phyloP scores from a whole-genome alignment of 257 asterid genomes.

The Solanum okadae region DNA sequence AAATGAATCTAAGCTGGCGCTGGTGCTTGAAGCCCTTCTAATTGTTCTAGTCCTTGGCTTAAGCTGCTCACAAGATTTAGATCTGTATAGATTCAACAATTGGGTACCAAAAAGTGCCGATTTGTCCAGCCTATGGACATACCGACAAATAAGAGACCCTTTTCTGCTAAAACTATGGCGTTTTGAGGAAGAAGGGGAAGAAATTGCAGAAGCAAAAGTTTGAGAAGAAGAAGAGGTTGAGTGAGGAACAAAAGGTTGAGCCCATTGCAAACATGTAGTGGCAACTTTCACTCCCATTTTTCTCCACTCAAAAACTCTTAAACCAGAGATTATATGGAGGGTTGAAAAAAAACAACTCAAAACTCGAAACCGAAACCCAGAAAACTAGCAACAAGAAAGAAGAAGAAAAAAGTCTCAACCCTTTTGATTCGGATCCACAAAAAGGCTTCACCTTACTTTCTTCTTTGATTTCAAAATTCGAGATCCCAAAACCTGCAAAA shows the following conservation, averaged over 20 bases:
- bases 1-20: slow-evolving; percentile 50
- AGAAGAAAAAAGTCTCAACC: background rate
- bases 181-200: slow-evolving; percentile 31
- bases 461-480: slow-evolving; percentile 13
- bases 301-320: background rate
- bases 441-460: slow-evolving; percentile 13
- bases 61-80: slow-evolving; percentile 32
- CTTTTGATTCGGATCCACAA: slow-evolving; percentile 19
- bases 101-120: slow-evolving; percentile 28
- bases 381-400: background rate
- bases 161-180: slow-evolving; percentile 34
- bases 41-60: slow-evolving; percentile 19
- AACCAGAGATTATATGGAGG: background rate
- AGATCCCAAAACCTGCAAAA: slow-evolving; percentile 32
- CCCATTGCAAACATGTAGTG: slow-evolving; percentile 49
- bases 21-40: slow-evolving; percentile 26
- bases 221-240: slow-evolving; percentile 55
- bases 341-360: background rate
- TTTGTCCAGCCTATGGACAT: slow-evolving; percentile 10
- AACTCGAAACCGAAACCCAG: background rate
- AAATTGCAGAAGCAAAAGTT: slow-evolving; percentile 47
- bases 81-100: slow-evolving; percentile 24
- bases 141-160: slow-evolving; percentile 42
- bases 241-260: slow-evolving; percentile 56
- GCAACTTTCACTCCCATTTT: slow-evolving; percentile 68